A percentile compares a stretch with the other conserved stretches of the same genome.
Conservation (phyloP, 257 asterid species). For the Cordia subcordata region DNA sequence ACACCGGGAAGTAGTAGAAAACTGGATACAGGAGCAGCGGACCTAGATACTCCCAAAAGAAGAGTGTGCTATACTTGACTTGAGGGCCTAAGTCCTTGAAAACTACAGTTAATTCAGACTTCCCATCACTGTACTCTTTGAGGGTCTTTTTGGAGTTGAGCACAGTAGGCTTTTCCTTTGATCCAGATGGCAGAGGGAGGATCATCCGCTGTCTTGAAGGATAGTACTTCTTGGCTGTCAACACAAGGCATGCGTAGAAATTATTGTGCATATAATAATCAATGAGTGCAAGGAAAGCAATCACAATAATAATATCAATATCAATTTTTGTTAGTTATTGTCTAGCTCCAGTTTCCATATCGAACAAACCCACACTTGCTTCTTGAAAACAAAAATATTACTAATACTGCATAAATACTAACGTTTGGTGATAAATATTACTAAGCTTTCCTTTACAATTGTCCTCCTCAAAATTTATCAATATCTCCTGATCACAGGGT, state of each 20-base stretch:
- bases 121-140: constrained; percentile 64
- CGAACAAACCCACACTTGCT: too few relatives aligned
- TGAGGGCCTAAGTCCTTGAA: constrained; percentile 97
- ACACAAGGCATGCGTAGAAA: not conserved
- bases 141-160: constrained; percentile 68
- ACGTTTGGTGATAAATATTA: too few relatives aligned
- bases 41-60: constrained; percentile 91
- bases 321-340: too few relatives aligned
- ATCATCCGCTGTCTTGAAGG: constrained; percentile 87
- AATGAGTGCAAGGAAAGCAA: too few relatives aligned
- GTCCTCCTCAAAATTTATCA: too few relatives aligned
- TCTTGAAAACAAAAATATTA: too few relatives aligned
- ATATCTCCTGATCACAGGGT: too few relatives aligned
- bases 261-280: too few relatives aligned
- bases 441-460: too few relatives aligned
- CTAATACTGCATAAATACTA: too few relatives aligned
- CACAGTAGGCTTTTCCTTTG: constrained; percentile 72
- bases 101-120: constrained; percentile 46
- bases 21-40: constrained; percentile 81
- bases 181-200: constrained; percentile 69
- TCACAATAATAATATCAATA: too few relatives aligned
- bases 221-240: constrained; percentile 70
- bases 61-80: constrained; percentile 82
- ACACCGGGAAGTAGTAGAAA: constrained; percentile 66
- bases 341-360: too few relatives aligned